Conservation (phyloP, 2,329 filamentous ascomycete species). For the Fusarium buxicola region DNA sequence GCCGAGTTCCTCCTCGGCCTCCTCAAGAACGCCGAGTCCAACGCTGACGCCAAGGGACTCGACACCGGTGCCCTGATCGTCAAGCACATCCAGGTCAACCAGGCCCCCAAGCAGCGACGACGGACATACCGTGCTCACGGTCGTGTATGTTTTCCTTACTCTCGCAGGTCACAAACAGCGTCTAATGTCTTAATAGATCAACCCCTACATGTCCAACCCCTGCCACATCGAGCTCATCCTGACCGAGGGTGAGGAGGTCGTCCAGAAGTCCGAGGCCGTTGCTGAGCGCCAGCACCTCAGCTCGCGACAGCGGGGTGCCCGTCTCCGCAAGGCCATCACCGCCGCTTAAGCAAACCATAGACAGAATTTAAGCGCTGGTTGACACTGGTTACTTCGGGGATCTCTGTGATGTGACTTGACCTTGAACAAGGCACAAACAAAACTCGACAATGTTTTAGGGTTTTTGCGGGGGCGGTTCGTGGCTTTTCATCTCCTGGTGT, state of each 20-base stretch:
- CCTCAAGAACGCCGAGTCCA: conserved; percentile 97
- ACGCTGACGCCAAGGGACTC: conserved; percentile 96
- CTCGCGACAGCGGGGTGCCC: conserved; percentile 90
- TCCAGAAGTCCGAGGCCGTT: conserved; percentile 93
- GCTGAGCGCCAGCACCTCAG: conserved; percentile 79
- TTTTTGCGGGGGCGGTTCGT: conserved; percentile 51
- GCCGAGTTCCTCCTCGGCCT: conserved; percentile 98
- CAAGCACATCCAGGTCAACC: conserved; percentile 99
- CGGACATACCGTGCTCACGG: conserved; percentile 99
- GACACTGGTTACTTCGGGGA: conserved; percentile 41
- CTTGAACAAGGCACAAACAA: conserved; percentile 36
- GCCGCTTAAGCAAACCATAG: conserved; percentile 63
- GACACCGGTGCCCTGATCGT: conserved; percentile 97
- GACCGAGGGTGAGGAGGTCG: conserved; percentile 95
- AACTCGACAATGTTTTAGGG: conserved; percentile 45
- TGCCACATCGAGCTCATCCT: conserved; percentile 99
- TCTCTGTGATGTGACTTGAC: conserved; percentile 38
- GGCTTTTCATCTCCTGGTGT: conserved; percentile 56
- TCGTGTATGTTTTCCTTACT: conserved; percentile 78
- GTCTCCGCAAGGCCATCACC: conserved; percentile 72
- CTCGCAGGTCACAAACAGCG: background rate
- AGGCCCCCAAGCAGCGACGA: conserved; percentile 99
- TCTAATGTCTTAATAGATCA: conserved; percentile 75
- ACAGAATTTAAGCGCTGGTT: conserved; percentile 44
- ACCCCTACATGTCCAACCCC: conserved; percentile 99